Percentiles rank a stretch among this genome's conserved stretches.
Evolutionary conservation across 805 yeast species (phyloP).

Genomic region (Candida corydali): DNA sequence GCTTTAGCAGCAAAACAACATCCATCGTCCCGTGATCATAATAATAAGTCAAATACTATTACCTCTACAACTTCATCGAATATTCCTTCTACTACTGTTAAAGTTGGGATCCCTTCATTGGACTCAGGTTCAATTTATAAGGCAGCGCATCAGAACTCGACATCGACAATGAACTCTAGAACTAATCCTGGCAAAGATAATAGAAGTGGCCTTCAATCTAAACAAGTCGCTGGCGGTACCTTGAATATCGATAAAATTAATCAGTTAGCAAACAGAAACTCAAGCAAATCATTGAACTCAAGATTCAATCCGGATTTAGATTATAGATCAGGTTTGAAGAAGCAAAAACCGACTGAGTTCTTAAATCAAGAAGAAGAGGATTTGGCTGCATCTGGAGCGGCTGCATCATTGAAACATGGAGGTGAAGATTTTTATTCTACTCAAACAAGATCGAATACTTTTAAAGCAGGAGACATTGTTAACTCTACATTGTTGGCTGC

Average conservation of each 20-base stretch:
- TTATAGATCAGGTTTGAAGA: constrained; percentile 35
- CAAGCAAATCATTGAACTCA: constrained; percentile 34
- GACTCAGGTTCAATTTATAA: constrained; percentile 27
- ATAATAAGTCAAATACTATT: constrained; percentile 16
- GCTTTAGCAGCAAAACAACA: constrained; percentile 46
- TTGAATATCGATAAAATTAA: constrained; percentile 33
- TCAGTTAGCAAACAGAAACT: constrained; percentile 34
- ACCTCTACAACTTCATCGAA: constrained; percentile 17
- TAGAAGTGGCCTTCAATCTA: constrained; percentile 34
- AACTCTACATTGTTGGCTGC: constrained; percentile 47
- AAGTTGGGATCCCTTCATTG: constrained; percentile 28
- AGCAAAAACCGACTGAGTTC: constrained; percentile 22
- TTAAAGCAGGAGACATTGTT: constrained; percentile 40
- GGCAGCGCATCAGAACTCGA: constrained; percentile 36
- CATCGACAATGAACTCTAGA: constrained; percentile 43
- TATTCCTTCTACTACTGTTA: constrained; percentile 9
- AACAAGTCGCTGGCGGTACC: constrained; percentile 11
- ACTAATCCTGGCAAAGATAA: constrained; percentile 36
- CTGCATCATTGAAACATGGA: constrained; percentile 47
- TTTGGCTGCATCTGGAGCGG: constrained; percentile 55
- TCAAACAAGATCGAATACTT: constrained; percentile 27
- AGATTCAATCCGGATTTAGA: constrained; percentile 41
- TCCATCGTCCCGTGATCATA: constrained; percentile 45
- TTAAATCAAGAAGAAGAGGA: constrained; percentile 38
- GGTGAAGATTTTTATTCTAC: constrained; percentile 20